Evolutionary conservation across 2,329 filamentous ascomycete genomes (phyloP).

Genomic region (Fusarium austroafricanum): DNA sequence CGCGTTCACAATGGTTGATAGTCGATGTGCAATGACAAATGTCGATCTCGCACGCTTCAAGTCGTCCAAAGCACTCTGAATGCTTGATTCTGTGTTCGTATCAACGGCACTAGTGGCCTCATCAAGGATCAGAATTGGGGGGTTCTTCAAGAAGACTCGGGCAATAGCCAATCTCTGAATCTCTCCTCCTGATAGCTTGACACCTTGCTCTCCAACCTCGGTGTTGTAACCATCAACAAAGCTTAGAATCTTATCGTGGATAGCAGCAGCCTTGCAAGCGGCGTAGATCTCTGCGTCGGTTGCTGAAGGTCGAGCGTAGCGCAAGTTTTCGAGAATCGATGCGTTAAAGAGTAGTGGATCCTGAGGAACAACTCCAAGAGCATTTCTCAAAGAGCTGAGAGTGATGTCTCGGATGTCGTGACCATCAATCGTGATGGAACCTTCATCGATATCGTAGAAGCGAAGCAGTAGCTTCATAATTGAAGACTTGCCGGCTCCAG

Average conservation of each 20-base stretch:
- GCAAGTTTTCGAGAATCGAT: slow-evolving; percentile 72
- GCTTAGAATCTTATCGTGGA: slow-evolving; percentile 72
- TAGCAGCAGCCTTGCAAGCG: slow-evolving; percentile 70
- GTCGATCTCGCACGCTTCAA: slow-evolving; percentile 63
- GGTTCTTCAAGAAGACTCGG: slow-evolving; percentile 63
- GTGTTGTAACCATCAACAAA: slow-evolving; percentile 65
- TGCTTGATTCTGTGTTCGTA: slow-evolving; percentile 57
- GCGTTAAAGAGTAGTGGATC: slow-evolving; percentile 73
- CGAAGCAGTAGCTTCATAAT: slow-evolving; percentile 70
- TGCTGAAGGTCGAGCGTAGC: slow-evolving; percentile 71
- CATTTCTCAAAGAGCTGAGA: slow-evolving; percentile 66
- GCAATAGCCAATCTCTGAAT: slow-evolving; percentile 68
- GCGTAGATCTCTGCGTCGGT: slow-evolving; percentile 69
- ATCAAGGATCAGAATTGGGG: slow-evolving; percentile 73
- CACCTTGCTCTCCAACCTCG: slow-evolving; percentile 67
- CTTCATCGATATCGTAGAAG: slow-evolving; percentile 68
- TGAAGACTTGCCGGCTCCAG: slow-evolving; percentile 72
- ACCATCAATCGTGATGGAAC: slow-evolving; percentile 67
- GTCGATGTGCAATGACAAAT: slow-evolving; percentile 61
- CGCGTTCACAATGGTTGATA: slow-evolving; percentile 57
- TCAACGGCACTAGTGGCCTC: slow-evolving; percentile 71
- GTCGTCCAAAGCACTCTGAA: slow-evolving; percentile 59
- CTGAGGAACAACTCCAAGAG: slow-evolving; percentile 73
- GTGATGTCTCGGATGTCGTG: slow-evolving; percentile 70
- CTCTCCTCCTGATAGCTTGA: slow-evolving; percentile 66